phyloP scores from a whole-genome alignment of 2,329 filamentous ascomycete species.

The Venturia carpophila region DNA sequence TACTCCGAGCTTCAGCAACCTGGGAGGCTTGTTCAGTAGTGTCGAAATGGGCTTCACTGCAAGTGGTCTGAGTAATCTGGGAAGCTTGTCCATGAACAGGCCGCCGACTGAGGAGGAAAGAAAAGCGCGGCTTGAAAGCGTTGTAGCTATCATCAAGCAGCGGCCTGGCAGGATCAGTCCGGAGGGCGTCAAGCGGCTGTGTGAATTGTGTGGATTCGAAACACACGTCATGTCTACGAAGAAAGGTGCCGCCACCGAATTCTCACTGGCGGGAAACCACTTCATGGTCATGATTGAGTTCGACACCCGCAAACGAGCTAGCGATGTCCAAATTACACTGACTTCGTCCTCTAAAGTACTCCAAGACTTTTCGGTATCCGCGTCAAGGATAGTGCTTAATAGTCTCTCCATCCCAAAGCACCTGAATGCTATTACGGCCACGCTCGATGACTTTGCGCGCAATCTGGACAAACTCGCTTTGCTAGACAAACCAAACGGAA shows the following conservation, averaged over 20 bases:
- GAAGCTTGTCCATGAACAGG: conserved; percentile 23
- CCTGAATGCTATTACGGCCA: conserved; percentile 59
- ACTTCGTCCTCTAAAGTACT: conserved; percentile 52
- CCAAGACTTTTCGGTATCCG: conserved; percentile 52
- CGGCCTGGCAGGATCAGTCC: conserved; percentile 66
- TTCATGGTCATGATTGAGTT: conserved; percentile 28
- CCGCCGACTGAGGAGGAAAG: conserved; percentile 44
- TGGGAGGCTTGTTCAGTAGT: conserved; percentile 26
- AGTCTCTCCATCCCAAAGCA: conserved; percentile 54
- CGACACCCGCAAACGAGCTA: conserved; percentile 45
- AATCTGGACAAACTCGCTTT: conserved; percentile 64
- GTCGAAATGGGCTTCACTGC: conserved; percentile 37
- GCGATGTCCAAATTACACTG: conserved; percentile 56
- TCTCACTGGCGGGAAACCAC: conserved; percentile 29
- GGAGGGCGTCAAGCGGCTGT: conserved; percentile 64
- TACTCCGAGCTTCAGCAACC: conserved; percentile 27
- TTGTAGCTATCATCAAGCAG: conserved; percentile 57
- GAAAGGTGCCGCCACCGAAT: conserved; percentile 22
- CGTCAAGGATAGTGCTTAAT: conserved; percentile 56
- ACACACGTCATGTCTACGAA: conserved; percentile 26
- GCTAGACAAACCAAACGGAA: conserved; percentile 62
- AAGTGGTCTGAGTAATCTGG: conserved; percentile 33
- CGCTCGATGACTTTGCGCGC: conserved; percentile 59
- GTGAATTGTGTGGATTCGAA: conserved; percentile 55
- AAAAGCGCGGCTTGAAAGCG: conserved; percentile 48